Percentiles rank a stretch among this genome's conserved stretches.
phyloP scores from a whole-genome alignment of 2,329 filamentous ascomycete genomes.

The Xylariomycetidae sp. region DNA sequence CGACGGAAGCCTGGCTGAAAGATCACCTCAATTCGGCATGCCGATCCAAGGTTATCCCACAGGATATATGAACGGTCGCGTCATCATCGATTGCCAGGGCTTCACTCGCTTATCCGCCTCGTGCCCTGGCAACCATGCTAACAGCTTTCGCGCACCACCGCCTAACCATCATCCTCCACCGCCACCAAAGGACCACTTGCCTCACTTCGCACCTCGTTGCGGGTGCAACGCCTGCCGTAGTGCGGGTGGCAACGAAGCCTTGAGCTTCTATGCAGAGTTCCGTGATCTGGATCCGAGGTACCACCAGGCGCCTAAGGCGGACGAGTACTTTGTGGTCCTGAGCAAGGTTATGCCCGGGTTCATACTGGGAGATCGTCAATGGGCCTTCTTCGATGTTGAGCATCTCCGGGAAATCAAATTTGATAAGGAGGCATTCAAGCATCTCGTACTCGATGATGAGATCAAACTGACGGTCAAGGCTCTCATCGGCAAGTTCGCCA shows the following conservation, averaged over 20 bases:
- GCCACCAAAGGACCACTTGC: conserved; percentile 30
- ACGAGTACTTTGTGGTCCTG: conserved; percentile 38
- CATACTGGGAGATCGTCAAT: conserved; percentile 37
- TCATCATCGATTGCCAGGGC: conserved; percentile 38
- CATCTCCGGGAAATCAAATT: conserved; percentile 33
- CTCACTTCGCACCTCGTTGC: conserved; percentile 35
- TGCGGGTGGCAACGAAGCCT: conserved; percentile 7
- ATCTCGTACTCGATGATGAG: conserved; percentile 42
- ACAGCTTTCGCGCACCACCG: not conserved
- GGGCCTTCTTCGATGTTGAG: conserved; percentile 37
- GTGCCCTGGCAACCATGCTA: conserved; percentile 16
- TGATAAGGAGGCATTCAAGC: conserved; percentile 44
- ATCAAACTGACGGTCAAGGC: conserved; percentile 42
- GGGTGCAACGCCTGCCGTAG: conserved; percentile 31
- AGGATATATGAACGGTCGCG: conserved; percentile 32
- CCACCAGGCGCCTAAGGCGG: conserved; percentile 31
- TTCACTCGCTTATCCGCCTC: conserved; percentile 29
- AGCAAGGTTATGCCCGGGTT: conserved; percentile 41
- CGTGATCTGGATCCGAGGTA: conserved; percentile 32
- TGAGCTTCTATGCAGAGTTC: conserved; percentile 33
- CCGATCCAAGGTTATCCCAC: conserved; percentile 17
- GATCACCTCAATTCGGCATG: conserved; percentile 14
- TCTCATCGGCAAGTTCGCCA: conserved; percentile 41
- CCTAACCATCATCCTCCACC: conserved; percentile 3
- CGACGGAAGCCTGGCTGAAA: conserved; percentile 34